phyloP scores from a whole-genome alignment of 2,329 filamentous ascomycete genomes.

The Cladosporium sp. region DNA sequence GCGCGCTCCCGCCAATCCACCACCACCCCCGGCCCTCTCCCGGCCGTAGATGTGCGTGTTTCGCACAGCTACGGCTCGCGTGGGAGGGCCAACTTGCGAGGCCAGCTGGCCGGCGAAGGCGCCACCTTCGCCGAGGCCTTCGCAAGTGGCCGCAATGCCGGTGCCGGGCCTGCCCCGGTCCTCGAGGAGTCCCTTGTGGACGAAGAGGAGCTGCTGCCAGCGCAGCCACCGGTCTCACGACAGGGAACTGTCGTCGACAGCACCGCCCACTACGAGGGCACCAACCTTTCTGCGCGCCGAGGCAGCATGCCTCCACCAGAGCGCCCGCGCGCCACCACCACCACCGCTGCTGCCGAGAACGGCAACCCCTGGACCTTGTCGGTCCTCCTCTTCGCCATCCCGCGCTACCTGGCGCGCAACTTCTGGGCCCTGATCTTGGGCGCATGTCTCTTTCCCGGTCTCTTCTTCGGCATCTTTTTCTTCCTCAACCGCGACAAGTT shows the following conservation, averaged over 20 bases:
- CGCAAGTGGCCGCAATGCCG: slow-evolving; percentile 3
- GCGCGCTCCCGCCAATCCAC: slow-evolving; percentile 6
- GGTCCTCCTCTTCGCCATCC: slow-evolving; percentile 9
- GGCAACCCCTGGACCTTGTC: not conserved
- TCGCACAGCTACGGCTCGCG: slow-evolving; percentile 11
- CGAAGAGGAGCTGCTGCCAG: slow-evolving; percentile 1
- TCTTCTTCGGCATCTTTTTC: not conserved
- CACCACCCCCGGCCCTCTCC: slow-evolving; percentile 8
- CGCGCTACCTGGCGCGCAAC: slow-evolving; percentile 13
- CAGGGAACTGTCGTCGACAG: slow-evolving; percentile 9
- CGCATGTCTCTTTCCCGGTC: not conserved
- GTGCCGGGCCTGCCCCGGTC: not conserved
- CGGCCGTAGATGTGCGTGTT: slow-evolving; percentile 4
- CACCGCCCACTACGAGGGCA: slow-evolving; percentile 8
- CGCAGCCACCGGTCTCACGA: not conserved
- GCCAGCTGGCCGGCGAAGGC: slow-evolving; percentile 4
- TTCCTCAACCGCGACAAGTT: slow-evolving; percentile 5
- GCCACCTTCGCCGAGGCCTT: slow-evolving; percentile 5
- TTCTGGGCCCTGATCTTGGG: slow-evolving; percentile 9
- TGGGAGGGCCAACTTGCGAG: slow-evolving; percentile 8
- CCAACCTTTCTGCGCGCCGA: not conserved
- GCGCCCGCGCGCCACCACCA: not conserved
- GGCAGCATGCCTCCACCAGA: slow-evolving; percentile 3
- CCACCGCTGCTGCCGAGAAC: not conserved
- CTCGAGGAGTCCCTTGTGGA: not conserved